A percentile compares a stretch with the other conserved stretches of the same genome.
These are phyloP conservation scores for Xylaria hypoxylon DNA, from an alignment of 2,329 filamentous ascomycete genomes.

Conservation along the genomic window DNA sequence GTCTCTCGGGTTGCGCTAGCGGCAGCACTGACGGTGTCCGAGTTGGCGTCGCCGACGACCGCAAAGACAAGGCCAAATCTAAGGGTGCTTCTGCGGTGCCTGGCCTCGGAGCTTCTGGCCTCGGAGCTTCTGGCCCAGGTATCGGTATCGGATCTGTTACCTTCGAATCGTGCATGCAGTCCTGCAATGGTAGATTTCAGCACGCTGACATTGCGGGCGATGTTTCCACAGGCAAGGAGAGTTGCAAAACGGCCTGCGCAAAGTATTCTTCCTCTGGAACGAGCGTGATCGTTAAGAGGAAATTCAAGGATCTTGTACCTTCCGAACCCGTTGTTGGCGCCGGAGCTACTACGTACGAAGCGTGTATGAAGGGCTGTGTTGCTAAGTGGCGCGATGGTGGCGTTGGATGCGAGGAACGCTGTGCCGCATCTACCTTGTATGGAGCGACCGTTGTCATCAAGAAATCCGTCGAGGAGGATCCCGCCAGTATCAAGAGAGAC, in stretches of 20 bases:
- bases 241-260: slow-evolving; percentile 17
- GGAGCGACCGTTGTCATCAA: background rate
- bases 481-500: too few relatives aligned
- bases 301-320: background rate
- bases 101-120: background rate
- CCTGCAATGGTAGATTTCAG: slow-evolving; percentile 13
- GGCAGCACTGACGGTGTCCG: too few relatives aligned
- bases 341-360: slow-evolving; percentile 9
- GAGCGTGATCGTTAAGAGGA: background rate
- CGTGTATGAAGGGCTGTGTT: slow-evolving; percentile 22
- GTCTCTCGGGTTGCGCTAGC: slow-evolving; percentile 8
- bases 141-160: slow-evolving; percentile 2
- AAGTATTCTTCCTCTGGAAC: background rate
- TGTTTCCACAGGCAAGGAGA: background rate
- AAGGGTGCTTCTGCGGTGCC: background rate
- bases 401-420: too few relatives aligned
- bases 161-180: slow-evolving; percentile 30
- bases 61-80: too few relatives aligned
- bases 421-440: background rate
- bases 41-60: too few relatives aligned
- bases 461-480: too few relatives aligned
- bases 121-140: background rate
- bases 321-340: background rate
- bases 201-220: slow-evolving; percentile 16
- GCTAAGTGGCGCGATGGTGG: slow-evolving; percentile 1